Conservation (phyloP, 305 asterid species). For the Solanum hybrid region DNA sequence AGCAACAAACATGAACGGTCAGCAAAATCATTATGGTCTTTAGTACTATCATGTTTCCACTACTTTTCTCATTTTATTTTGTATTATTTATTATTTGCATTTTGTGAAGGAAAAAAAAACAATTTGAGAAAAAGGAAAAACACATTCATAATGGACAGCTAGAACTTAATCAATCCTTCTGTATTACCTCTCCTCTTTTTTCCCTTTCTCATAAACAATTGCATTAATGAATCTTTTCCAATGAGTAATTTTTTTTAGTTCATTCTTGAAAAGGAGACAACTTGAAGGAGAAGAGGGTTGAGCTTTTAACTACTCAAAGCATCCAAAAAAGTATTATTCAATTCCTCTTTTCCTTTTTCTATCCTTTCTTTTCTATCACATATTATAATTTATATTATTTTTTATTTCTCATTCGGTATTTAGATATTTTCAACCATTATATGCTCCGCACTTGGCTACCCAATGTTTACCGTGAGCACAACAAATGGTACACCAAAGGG, state of each 20-base stretch:
- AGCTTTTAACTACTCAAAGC: background rate
- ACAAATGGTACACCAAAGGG: background rate
- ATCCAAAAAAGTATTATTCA: background rate
- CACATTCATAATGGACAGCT: background rate
- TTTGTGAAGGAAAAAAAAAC: background rate
- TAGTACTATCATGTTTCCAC: background rate
- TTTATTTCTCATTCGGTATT: too few species aligned
- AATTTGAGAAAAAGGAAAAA: background rate
- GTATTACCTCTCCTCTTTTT: background rate
- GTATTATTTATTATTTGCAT: background rate
- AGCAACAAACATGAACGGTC: constrained; percentile 1
- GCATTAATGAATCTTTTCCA: background rate
- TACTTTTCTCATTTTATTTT: background rate
- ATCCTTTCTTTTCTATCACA: background rate
- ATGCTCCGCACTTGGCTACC: background rate
- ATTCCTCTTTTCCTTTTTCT: background rate
- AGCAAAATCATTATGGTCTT: background rate
- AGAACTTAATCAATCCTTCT: background rate
- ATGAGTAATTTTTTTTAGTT: too few species aligned
- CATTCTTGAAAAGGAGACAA: background rate
- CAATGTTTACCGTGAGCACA: background rate
- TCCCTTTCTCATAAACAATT: background rate
- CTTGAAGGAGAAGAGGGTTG: background rate
- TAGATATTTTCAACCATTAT: too few species aligned
- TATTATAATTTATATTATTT: background rate